phyloP scores from a whole-genome alignment of 1,139 yeast genomes.

The Diutina siamensis region DNA sequence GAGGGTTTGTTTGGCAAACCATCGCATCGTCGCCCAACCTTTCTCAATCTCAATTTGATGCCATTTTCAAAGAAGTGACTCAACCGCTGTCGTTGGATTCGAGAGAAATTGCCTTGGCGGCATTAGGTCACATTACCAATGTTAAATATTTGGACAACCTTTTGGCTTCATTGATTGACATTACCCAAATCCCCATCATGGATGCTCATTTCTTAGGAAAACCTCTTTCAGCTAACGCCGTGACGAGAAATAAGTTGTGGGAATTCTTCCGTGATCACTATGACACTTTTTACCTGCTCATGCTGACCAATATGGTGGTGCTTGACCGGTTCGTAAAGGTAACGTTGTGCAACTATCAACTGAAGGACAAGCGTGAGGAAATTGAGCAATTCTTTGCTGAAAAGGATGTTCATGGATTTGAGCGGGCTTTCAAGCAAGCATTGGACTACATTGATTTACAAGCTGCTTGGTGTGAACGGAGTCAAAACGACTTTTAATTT shows the following conservation, averaged over 20 bases:
- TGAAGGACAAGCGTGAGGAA: constrained; percentile 29
- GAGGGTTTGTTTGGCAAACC: constrained; percentile 41
- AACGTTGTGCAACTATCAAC: constrained; percentile 37
- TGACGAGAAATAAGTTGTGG: constrained; percentile 43
- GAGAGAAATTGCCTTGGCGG: constrained; percentile 49
- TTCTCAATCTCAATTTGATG: constrained; percentile 33
- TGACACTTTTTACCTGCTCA: constrained; percentile 29
- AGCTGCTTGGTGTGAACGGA: constrained; percentile 35
- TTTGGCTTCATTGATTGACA: constrained; percentile 26
- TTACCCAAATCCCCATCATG: constrained; percentile 47
- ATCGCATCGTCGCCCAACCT: constrained; percentile 30
- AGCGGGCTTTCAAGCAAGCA: constrained; percentile 45
- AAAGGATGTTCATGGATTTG: constrained; percentile 50
- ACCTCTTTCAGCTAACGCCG: constrained; percentile 39
- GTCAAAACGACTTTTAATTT: constrained; percentile 16
- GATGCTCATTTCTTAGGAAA: constrained; percentile 51
- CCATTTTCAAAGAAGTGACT: constrained; percentile 37
- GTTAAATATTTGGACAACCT: constrained; percentile 24
- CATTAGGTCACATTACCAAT: constrained; percentile 48
- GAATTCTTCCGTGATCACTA: constrained; percentile 44
- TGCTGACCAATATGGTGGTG: constrained; percentile 48
- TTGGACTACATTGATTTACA: constrained; percentile 41
- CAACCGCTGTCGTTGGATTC: constrained; percentile 56
- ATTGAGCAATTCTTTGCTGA: constrained; percentile 39
- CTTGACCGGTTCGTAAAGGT: constrained; percentile 52